These are phyloP conservation scores for Polyporus arcularius DNA, from an alignment of 768 basidiomycete genomes.

Conservation along the genomic window DNA sequence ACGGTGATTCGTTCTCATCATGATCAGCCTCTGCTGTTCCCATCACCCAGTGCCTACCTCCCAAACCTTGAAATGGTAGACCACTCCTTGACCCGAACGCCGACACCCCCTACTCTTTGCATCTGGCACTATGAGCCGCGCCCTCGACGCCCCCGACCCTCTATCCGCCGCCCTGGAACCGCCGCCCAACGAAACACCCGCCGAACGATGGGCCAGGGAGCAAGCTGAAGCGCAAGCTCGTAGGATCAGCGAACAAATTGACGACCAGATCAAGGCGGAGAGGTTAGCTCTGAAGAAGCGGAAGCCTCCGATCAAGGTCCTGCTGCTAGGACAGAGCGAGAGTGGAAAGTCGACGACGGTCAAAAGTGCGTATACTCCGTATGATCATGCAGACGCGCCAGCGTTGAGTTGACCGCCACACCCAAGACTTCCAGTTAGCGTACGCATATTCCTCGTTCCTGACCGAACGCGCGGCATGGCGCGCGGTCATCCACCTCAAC, in stretches of 20 bases:
- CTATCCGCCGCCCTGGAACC: conserved; percentile 61
- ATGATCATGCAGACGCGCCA: neutral
- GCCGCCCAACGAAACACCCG: conserved; percentile 61
- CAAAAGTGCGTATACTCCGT: conserved; percentile 54
- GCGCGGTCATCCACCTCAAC: conserved; percentile 76
- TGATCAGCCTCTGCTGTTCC: conserved; percentile 20
- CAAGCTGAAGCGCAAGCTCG: conserved; percentile 63
- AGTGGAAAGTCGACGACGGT: conserved; percentile 80
- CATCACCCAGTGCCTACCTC: conserved; percentile 12
- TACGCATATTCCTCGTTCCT: conserved; percentile 72
- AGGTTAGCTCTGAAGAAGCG: conserved; percentile 57
- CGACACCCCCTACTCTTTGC: neutral
- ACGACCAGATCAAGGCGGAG: conserved; percentile 70
- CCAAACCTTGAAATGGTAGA: neutral
- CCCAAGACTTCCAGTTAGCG: conserved; percentile 69
- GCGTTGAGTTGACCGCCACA: neutral
- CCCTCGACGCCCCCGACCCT: conserved; percentile 47
- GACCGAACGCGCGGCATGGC: conserved; percentile 71
- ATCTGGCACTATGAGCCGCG: conserved; percentile 11
- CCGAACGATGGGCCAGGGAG: conserved; percentile 56
- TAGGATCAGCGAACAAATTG: conserved; percentile 70
- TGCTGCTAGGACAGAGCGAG: conserved; percentile 74
- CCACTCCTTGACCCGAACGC: neutral
- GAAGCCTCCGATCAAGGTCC: conserved; percentile 69
- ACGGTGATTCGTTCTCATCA: conserved; percentile 12